Evolutionary conservation across 306 rosid genomes (phyloP).

Genomic region (Acmispon strigosus): DNA sequence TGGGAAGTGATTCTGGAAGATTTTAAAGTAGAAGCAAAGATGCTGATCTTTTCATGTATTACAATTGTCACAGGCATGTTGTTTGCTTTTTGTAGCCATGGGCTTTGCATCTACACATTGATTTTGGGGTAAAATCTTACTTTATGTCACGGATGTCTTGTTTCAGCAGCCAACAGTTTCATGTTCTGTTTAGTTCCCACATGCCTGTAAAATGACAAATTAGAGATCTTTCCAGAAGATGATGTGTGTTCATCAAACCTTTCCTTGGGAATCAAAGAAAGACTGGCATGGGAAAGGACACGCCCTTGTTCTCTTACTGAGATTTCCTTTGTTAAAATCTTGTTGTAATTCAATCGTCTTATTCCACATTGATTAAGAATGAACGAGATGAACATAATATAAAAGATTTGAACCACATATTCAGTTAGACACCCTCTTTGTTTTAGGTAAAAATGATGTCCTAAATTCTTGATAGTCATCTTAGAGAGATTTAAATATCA

Average conservation of each 20-base stretch:
- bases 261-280: constrained; percentile 2
- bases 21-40: too few relatives aligned
- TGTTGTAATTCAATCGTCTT: too few relatives aligned
- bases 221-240: constrained; percentile 22
- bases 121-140: constrained; percentile 2
- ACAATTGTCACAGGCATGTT: constrained; percentile 16
- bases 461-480: too few relatives aligned
- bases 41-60: neutral
- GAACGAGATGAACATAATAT: too few relatives aligned
- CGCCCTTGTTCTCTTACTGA: neutral
- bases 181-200: constrained; percentile 9
- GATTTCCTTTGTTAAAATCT: neutral
- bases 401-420: too few relatives aligned
- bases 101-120: constrained; percentile 16
- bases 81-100: constrained; percentile 26
- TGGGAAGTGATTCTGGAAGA: too few relatives aligned
- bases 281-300: neutral
- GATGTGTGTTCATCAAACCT: constrained; percentile 1
- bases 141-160: constrained; percentile 28
- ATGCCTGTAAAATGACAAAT: constrained; percentile 13
- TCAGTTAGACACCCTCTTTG: too few relatives aligned
- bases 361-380: too few relatives aligned
- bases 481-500: too few relatives aligned
- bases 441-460: too few relatives aligned
- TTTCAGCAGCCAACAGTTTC: constrained; percentile 7